These are phyloP conservation scores for Mycena leptocephala DNA, from an alignment of 768 basidiomycete species.

Conservation along the genomic window DNA sequence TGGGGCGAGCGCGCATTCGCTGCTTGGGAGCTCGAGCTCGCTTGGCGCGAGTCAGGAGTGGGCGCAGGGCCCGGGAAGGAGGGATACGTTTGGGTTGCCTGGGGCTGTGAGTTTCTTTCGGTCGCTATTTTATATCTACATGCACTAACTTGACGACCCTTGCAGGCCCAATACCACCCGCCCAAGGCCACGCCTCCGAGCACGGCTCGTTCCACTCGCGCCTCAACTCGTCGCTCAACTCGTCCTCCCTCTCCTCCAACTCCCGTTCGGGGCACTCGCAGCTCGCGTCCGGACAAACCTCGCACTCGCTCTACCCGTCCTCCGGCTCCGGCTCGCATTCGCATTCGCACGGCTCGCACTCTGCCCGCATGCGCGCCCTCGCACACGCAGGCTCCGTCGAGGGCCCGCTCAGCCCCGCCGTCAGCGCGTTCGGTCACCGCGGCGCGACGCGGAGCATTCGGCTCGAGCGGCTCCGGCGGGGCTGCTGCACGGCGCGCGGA, in stretches of 20 bases:
- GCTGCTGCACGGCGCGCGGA: slow-evolving; percentile 25
- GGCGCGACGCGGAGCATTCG: slow-evolving; percentile 17
- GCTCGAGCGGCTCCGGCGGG: slow-evolving; percentile 20
- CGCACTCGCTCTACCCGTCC: slow-evolving; percentile 31
- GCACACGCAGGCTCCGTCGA: slow-evolving; percentile 26
- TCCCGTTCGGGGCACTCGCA: slow-evolving; percentile 11
- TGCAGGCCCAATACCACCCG: slow-evolving; percentile 28
- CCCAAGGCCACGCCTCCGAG: slow-evolving; percentile 24
- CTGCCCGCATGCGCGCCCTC: slow-evolving; percentile 19
- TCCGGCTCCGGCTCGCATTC: slow-evolving; percentile 21
- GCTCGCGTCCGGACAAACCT: neutral
- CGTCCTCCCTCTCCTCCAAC: slow-evolving; percentile 24
- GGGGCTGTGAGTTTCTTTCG: neutral
- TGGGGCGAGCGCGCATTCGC: slow-evolving; percentile 18
- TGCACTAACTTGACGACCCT: neutral
- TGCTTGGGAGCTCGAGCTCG: slow-evolving; percentile 2
- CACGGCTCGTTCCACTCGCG: slow-evolving; percentile 37
- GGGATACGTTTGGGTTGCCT: slow-evolving; percentile 29
- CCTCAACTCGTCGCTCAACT: slow-evolving; percentile 8
- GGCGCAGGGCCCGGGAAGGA: slow-evolving; percentile 7
- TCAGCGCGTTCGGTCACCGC: slow-evolving; percentile 32
- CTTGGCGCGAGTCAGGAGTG: neutral
- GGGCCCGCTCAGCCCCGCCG: slow-evolving; percentile 32
- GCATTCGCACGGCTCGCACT: neutral
- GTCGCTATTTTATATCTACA: neutral